These are phyloP conservation scores for Corymbia calophylla DNA, from an alignment of 441 rosid species.

Conservation along the genomic window DNA sequence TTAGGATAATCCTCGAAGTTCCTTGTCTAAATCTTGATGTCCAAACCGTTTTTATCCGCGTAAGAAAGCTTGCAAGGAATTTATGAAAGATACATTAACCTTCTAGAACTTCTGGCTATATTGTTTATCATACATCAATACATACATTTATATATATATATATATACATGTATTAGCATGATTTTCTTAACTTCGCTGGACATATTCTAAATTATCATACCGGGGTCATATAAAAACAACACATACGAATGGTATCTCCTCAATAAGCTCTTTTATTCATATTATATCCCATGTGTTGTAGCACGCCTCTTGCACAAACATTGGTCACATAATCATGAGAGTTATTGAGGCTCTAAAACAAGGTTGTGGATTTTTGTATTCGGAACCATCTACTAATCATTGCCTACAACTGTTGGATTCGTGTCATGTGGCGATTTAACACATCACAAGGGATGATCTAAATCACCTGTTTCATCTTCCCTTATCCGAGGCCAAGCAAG, in stretches of 20 bases:
- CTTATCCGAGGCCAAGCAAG: not conserved
- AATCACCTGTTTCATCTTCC: not conserved
- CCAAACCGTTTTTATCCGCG: not conserved
- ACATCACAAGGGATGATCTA: not conserved
- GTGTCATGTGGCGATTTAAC: not conserved
- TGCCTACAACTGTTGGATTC: not conserved
- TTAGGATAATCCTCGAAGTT: not conserved
- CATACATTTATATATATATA: not conserved
- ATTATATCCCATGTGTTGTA: not conserved
- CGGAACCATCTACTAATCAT: not conserved
- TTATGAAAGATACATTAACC: not conserved
- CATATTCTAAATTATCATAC: not conserved
- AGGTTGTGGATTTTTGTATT: not conserved
- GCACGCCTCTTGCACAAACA: not conserved
- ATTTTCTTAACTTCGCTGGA: not conserved
- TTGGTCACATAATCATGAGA: not conserved
- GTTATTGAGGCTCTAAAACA: no score
- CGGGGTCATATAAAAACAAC: not conserved
- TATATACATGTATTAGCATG: not conserved
- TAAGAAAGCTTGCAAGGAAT: not conserved
- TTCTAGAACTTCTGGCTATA: not conserved
- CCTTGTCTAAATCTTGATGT: not conserved
- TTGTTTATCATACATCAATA: not conserved
- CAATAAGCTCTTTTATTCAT: not conserved
- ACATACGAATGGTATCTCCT: not conserved